Base-by-base conservation (phyloP, 1,139 yeast species). In the Yamadazyma dushanensis region DNA sequence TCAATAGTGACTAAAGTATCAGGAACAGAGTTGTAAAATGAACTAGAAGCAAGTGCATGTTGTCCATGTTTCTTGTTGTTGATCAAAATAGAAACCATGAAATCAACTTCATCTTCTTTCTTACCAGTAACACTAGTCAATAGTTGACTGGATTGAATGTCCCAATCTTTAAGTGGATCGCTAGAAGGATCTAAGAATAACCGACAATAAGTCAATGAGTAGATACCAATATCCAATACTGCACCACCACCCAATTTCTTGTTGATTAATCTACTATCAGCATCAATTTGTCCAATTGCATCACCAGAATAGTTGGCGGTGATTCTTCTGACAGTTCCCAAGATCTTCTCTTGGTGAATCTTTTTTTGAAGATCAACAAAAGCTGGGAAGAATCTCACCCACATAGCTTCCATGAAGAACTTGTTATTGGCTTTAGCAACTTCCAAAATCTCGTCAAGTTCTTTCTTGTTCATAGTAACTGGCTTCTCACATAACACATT, bases 401-500 rank as follows among this genome's bases (percentile, higher is more conserved):
- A 80, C 42, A 79, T 70, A 5, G 77, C 85, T 51, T 80, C 86
- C 83, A 80, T 74, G 37, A 78, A 60, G 46, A 73, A 77, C 32
- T 72, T 59, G 2, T 63, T 57, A 49, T 73, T 66, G 34, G 56
- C 47, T 44, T 61, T 59, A n/a, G 84, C 86, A 31, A 69, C 61
- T 3, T 54, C 62, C 32, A 70, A 56, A 14, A 79, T 50, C 27
- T 66, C 70, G 23, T 61, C 50, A 8, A 78, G 65, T 38, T 79
- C 80, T 24, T 53, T 54, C 3, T 58, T 59, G 45, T 76, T 80
- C 35, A 80, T 67, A 2, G 82, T 70, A 45, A 77, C 65, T 2
- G 86, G 82, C 54, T 80, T 80, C 49, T 80, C 86, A 48, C 80
- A 73, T 36, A 80, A 61, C 16, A 79, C 80, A 53, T 78, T 76